These are phyloP conservation scores for Diutina catenulata DNA, from an alignment of 1,139 yeast genomes.

Conservation along the genomic window DNA sequence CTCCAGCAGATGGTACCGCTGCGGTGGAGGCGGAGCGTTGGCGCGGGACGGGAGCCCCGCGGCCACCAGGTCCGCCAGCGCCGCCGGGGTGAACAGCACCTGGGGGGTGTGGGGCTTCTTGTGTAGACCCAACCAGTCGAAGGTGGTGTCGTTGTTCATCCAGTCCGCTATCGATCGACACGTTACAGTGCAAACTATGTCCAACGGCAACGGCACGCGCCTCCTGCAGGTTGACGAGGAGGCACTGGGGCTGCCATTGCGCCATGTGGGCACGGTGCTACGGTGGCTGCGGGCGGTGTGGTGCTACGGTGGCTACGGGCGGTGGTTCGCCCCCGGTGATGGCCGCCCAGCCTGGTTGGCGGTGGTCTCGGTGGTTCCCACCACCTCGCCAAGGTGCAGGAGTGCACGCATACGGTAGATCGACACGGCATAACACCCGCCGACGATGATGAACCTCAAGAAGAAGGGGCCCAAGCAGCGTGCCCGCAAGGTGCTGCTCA, in stretches of 20 bases:
- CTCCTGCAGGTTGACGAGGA: too few relatives aligned
- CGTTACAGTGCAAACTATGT: too few relatives aligned
- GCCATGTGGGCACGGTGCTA: too few relatives aligned
- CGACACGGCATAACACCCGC: conserved; percentile 27
- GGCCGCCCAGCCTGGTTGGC: too few relatives aligned
- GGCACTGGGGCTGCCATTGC: too few relatives aligned
- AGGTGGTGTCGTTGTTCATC: conserved; percentile 4
- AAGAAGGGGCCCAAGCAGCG: not conserved
- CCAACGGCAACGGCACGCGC: too few relatives aligned
- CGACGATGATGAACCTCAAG: conserved; percentile 12
- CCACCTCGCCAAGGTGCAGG: conserved; percentile 23
- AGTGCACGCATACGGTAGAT: conserved; percentile 11
- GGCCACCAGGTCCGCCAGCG: conserved; percentile 1
- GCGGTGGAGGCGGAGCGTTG: not conserved
- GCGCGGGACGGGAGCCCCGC: not conserved
- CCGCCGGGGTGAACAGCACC: conserved; percentile 3
- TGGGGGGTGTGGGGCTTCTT: not conserved
- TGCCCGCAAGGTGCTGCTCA: not conserved
- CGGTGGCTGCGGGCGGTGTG: too few relatives aligned
- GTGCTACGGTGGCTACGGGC: too few relatives aligned
- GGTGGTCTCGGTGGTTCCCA: conserved; percentile 3
- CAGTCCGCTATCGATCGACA: too few relatives aligned
- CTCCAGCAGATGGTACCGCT: conserved; percentile 6
- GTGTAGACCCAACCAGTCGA: conserved; percentile 3
- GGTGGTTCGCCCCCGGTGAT: too few relatives aligned